phyloP scores from a whole-genome alignment of 768 basidiomycete genomes.

The Lactifluus pinguis region DNA sequence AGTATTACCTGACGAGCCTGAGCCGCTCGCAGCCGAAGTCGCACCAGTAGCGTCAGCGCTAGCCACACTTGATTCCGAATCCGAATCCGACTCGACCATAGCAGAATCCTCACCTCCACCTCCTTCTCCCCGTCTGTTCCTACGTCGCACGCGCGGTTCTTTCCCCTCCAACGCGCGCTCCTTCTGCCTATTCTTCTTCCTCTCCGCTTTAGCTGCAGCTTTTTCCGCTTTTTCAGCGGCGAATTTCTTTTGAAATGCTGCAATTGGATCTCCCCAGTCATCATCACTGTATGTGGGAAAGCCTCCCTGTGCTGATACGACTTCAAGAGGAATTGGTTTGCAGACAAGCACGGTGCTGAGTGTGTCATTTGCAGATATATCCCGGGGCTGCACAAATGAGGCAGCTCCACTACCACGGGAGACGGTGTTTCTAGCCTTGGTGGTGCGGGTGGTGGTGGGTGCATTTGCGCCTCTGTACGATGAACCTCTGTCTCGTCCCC shows the following conservation, averaged over 20 bases:
- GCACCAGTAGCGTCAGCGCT: too few species aligned
- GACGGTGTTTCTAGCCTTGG: background rate
- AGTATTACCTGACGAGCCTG: too few species aligned
- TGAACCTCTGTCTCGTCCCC: background rate
- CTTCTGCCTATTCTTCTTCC: background rate
- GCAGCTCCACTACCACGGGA: background rate
- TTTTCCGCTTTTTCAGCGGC: background rate
- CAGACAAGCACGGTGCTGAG: background rate
- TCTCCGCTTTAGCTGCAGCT: background rate
- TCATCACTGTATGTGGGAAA: background rate
- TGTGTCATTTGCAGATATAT: background rate
- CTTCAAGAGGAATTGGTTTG: background rate
- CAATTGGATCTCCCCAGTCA: background rate
- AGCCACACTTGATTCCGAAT: too few species aligned
- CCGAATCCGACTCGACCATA: too few species aligned
- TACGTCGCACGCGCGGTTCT: too few species aligned
- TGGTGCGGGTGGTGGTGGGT: background rate
- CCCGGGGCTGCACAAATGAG: background rate
- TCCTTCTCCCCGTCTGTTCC: too few species aligned
- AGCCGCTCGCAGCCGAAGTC: too few species aligned
- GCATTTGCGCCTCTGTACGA: background rate
- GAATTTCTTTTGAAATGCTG: background rate
- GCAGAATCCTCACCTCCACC: background rate
- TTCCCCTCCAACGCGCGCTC: background rate
- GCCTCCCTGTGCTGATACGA: background rate